These are phyloP conservation scores for Nakazawaea wyomingensis DNA, from an alignment of 805 yeast genomes.

Conservation along the genomic window DNA sequence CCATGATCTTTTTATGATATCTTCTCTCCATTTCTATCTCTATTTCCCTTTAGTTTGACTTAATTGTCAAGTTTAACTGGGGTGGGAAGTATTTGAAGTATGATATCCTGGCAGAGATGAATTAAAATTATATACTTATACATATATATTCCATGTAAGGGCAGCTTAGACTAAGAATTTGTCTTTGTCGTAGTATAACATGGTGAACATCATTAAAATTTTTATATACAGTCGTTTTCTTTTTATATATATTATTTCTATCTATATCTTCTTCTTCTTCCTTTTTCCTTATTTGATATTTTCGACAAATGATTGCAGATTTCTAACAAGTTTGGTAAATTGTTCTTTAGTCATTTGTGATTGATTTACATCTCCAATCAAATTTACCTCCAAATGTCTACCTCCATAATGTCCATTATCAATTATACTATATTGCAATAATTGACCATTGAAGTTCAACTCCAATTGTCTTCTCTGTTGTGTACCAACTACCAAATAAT, in stretches of 20 bases:
- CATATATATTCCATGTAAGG: constrained; percentile 10
- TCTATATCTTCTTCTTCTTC: neutral
- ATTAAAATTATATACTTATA: neutral
- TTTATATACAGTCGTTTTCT: neutral
- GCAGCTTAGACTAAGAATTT: constrained; percentile 11
- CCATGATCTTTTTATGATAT: too few relatives aligned
- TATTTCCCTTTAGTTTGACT: too few relatives aligned
- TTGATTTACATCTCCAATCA: constrained; percentile 28
- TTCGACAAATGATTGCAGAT: neutral
- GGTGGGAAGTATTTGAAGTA: too few relatives aligned
- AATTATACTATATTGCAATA: constrained; percentile 31
- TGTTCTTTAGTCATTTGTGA: neutral
- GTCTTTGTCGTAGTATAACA: constrained; percentile 14
- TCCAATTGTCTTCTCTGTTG: constrained; percentile 27
- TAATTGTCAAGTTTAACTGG: too few relatives aligned
- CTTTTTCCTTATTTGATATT: neutral
- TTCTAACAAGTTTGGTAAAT: constrained; percentile 2
- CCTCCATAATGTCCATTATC: constrained; percentile 42
- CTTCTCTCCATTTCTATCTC: too few relatives aligned
- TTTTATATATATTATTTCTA: neutral
- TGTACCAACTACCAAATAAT: constrained; percentile 9
- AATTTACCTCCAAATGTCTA: constrained; percentile 30
- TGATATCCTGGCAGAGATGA: neutral
- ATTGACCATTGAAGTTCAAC: constrained; percentile 22
- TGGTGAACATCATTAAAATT: constrained; percentile 8